A percentile compares a stretch with the other conserved stretches of the same genome.
phyloP scores from a whole-genome alignment of 306 rosid species.

The Medicago lupulina region DNA sequence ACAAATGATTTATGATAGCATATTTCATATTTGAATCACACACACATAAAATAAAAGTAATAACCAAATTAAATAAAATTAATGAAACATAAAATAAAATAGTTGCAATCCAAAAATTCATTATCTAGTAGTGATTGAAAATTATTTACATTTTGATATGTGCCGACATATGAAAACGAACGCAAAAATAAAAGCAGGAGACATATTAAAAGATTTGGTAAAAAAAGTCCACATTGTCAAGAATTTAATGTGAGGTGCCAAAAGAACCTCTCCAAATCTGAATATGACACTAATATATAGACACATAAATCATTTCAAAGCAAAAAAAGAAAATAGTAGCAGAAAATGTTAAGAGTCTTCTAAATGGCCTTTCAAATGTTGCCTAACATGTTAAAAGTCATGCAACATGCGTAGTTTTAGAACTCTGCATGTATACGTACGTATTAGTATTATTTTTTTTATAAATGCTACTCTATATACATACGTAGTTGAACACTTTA shows the following conservation, averaged over 20 bases:
- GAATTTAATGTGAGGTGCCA: background rate
- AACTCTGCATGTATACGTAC: background rate
- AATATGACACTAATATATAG: background rate
- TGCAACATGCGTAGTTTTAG: slow-evolving; percentile 16
- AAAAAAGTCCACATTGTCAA: background rate
- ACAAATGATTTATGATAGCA: background rate
- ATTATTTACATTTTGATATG: background rate
- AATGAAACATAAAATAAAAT: background rate
- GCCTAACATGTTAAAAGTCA: slow-evolving; percentile 34
- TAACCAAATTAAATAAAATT: background rate
- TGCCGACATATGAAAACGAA: slow-evolving; percentile 5
- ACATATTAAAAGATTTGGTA: background rate
- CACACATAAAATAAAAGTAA: background rate
- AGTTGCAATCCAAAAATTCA: background rate
- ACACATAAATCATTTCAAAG: background rate
- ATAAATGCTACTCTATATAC: background rate
- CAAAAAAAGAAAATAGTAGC: background rate
- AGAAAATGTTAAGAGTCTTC: background rate
- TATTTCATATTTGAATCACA: background rate
- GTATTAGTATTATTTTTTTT: background rate
- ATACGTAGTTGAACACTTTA: background rate
- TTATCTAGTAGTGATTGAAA: background rate
- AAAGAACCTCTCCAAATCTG: background rate
- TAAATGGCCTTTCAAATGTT: slow-evolving; percentile 26
- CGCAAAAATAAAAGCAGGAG: background rate